Percentiles rank a stretch among this genome's conserved stretches.
These are phyloP conservation scores for Dacryopinax spathularia DNA, from an alignment of 768 basidiomycete species.

Conservation along the genomic window DNA sequence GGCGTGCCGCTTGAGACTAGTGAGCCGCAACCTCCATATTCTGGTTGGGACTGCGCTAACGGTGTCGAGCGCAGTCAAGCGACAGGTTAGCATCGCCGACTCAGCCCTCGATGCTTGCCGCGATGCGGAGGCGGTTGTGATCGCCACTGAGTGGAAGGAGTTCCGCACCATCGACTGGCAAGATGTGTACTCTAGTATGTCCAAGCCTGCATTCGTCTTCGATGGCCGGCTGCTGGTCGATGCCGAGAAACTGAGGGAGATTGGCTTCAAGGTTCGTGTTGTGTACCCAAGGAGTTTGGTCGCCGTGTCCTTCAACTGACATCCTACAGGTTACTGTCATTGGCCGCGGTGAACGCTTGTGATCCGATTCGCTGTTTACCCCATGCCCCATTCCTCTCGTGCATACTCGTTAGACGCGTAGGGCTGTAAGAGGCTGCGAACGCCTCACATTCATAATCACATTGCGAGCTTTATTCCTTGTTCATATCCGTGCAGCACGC, in stretches of 20 bases:
- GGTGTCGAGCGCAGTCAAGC: constrained; percentile 49
- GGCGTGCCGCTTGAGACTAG: constrained; percentile 46
- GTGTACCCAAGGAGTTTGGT: background rate
- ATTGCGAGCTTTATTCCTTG: too few species aligned
- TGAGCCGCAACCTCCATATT: constrained; percentile 26
- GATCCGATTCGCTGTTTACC: background rate
- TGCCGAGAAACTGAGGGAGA: constrained; percentile 57
- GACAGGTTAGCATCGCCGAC: constrained; percentile 63
- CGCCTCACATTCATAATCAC: too few species aligned
- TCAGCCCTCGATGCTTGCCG: constrained; percentile 80
- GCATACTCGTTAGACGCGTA: too few species aligned
- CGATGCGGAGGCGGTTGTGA: constrained; percentile 80
- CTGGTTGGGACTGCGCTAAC: background rate
- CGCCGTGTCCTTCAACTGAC: background rate
- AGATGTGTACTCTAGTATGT: constrained; percentile 71
- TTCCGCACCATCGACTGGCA: constrained; percentile 89
- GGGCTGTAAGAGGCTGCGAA: too few species aligned
- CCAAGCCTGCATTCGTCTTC: constrained; percentile 97
- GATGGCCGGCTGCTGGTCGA: constrained; percentile 85
- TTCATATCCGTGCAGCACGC: too few species aligned
- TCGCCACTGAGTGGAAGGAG: constrained; percentile 97
- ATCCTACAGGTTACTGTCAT: background rate
- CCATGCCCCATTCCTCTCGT: too few species aligned
- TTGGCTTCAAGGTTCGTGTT: constrained; percentile 58
- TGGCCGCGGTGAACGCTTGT: background rate